These are phyloP conservation scores for Microcera coccophila DNA, from an alignment of 2,329 filamentous ascomycete species.

Conservation along the genomic window DNA sequence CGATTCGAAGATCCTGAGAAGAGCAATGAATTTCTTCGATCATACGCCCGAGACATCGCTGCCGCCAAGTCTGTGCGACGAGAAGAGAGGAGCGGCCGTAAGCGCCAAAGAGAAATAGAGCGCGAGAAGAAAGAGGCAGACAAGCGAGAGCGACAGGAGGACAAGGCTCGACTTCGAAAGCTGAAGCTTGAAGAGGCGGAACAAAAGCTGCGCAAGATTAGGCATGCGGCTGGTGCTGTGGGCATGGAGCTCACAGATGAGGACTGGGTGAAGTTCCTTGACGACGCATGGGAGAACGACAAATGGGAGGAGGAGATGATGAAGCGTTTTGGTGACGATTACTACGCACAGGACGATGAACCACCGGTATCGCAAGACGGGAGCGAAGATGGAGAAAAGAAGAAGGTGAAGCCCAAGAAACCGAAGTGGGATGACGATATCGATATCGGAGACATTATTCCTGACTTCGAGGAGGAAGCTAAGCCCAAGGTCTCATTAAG, in stretches of 20 bases:
- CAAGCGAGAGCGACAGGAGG: constrained; percentile 70
- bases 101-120: constrained; percentile 75
- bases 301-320: constrained; percentile 90
- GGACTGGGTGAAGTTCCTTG: constrained; percentile 79
- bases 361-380: constrained; percentile 64
- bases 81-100: constrained; percentile 72
- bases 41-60: constrained; percentile 83
- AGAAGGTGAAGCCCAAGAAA: constrained; percentile 48
- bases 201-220: constrained; percentile 80
- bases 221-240: constrained; percentile 76
- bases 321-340: constrained; percentile 81
- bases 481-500: constrained; percentile 54
- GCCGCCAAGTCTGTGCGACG: constrained; percentile 79
- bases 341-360: constrained; percentile 73
- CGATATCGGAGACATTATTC: constrained; percentile 87
- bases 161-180: constrained; percentile 78
- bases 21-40: constrained; percentile 81
- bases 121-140: constrained; percentile 73
- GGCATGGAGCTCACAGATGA: constrained; percentile 66
- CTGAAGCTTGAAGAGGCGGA: constrained; percentile 90
- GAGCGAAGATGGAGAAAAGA: constrained; percentile 57
- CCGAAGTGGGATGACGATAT: constrained; percentile 93
- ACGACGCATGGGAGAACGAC: constrained; percentile 83
- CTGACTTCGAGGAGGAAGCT: constrained; percentile 67
- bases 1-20: constrained; percentile 90